Evolutionary conservation across 2,329 filamentous ascomycete species (phyloP).

Genomic region (Passalora sequoiae): DNA sequence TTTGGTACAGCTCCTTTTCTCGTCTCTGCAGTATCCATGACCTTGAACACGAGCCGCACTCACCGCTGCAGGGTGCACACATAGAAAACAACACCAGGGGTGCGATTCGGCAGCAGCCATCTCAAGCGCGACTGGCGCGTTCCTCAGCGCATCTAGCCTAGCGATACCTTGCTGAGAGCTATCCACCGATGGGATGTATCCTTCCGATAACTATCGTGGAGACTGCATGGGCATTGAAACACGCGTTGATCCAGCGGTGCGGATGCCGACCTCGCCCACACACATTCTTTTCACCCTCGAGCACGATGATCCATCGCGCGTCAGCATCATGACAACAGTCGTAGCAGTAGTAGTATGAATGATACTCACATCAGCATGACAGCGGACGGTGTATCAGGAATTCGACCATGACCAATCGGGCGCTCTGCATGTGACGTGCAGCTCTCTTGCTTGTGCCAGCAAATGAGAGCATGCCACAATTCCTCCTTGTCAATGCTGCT

Average conservation of each 20-base stretch:
- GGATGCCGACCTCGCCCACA: neutral
- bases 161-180: too few relatives aligned
- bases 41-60: constrained; percentile 6
- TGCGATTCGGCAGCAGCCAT: constrained; percentile 5
- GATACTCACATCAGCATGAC: too few relatives aligned
- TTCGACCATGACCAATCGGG: constrained; percentile 10
- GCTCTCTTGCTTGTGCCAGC: constrained; percentile 10
- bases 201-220: too few relatives aligned
- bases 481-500: too few relatives aligned
- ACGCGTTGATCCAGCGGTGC: neutral
- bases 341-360: too few relatives aligned
- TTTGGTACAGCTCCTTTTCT: too few relatives aligned
- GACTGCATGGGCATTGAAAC: constrained; percentile 1
- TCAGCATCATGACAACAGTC: too few relatives aligned
- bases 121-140: constrained; percentile 8
- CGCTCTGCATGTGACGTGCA: constrained; percentile 18
- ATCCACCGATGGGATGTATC: too few relatives aligned
- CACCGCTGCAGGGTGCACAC: constrained; percentile 10
- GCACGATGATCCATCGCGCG: neutral
- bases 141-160: constrained; percentile 4
- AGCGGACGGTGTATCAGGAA: constrained; percentile 1
- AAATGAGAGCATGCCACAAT: constrained; percentile 28
- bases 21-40: neutral
- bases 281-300: constrained; percentile 1
- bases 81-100: constrained; percentile 6